Conservation (phyloP, 352 stramenopile genomes). For the Albugo laibachii region DNA sequence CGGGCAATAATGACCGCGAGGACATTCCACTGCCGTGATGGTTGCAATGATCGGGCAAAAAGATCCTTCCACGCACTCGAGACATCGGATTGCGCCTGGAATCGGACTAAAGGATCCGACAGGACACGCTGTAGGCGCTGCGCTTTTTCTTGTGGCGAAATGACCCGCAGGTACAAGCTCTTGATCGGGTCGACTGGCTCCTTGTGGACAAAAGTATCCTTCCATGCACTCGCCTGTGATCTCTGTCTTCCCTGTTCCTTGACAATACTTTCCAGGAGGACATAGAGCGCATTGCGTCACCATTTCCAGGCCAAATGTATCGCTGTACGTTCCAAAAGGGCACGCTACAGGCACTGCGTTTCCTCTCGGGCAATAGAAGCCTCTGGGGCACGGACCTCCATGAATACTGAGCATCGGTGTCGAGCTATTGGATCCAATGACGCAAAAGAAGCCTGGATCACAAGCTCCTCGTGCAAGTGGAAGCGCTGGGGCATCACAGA, state of each 20-base stretch:
- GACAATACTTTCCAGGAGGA: conserved; percentile 52
- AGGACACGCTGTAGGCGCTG: conserved; percentile 21
- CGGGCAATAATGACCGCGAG: conserved; percentile 47
- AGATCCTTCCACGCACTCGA: conserved; percentile 46
- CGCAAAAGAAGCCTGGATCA: conserved; percentile 83
- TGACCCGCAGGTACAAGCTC: conserved; percentile 23
- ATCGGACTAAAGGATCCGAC: conserved; percentile 44
- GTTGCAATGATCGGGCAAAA: conserved; percentile 42
- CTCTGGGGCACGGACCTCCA: conserved; percentile 38
- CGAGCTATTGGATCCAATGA: conserved; percentile 72
- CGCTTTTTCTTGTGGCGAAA: conserved; percentile 28
- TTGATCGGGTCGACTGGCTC: conserved; percentile 28
- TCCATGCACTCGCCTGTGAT: conserved; percentile 54
- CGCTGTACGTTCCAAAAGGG: conserved; percentile 56
- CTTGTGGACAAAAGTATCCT: conserved; percentile 64
- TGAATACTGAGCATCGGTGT: conserved; percentile 68
- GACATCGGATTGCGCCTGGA: conserved; percentile 22
- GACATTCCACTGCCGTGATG: conserved; percentile 24
- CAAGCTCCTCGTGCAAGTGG: conserved; percentile 56
- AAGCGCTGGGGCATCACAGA: conserved; percentile 75
- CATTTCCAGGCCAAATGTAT: conserved; percentile 42
- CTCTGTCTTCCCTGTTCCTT: conserved; percentile 32
- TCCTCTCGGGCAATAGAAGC: conserved; percentile 46
- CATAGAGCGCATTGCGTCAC: conserved; percentile 62
- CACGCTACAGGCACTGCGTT: conserved; percentile 36